Evolutionary conservation across 441 rosid species (phyloP).

Genomic region (Aleurites moluccanus): DNA sequence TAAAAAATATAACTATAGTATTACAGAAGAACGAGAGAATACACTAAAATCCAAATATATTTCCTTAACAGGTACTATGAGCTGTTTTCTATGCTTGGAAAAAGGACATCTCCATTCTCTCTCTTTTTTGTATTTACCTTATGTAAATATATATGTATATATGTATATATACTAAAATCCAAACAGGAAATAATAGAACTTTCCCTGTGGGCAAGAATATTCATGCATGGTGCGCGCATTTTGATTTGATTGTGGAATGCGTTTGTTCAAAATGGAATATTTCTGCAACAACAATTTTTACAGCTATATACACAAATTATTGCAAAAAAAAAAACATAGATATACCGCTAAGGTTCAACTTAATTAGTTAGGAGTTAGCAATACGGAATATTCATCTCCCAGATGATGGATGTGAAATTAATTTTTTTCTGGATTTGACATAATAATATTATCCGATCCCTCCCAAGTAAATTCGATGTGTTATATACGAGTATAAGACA

Average conservation of each 20-base stretch:
- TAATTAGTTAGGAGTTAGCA: not conserved
- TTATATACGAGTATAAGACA: not conserved
- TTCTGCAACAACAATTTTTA: constrained; percentile 17
- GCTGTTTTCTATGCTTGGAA: not conserved
- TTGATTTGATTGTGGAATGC: constrained; percentile 19
- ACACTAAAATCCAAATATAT: not conserved
- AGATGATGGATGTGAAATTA: no score
- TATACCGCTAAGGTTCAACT: not conserved
- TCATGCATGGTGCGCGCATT: constrained; percentile 21
- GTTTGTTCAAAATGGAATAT: constrained; percentile 18
- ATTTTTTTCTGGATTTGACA: not conserved
- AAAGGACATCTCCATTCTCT: not conserved
- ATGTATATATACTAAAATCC: not conserved
- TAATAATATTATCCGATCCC: not conserved
- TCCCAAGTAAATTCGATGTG: not conserved
- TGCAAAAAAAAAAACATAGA: not conserved
- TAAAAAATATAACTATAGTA: no score
- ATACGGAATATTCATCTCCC: not conserved
- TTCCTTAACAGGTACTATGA: not conserved
- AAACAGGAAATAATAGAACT: constrained; percentile 15
- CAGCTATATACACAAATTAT: not conserved
- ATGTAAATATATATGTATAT: not conserved
- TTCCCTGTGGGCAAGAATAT: constrained; percentile 41
- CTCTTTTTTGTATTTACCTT: not conserved
- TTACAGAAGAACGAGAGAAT: not conserved